Evolutionary conservation across 2,329 filamentous ascomycete species (phyloP), one percentile per base, ranked within the genome.

Genomic region (Cytospora chrysosperma): DNA sequence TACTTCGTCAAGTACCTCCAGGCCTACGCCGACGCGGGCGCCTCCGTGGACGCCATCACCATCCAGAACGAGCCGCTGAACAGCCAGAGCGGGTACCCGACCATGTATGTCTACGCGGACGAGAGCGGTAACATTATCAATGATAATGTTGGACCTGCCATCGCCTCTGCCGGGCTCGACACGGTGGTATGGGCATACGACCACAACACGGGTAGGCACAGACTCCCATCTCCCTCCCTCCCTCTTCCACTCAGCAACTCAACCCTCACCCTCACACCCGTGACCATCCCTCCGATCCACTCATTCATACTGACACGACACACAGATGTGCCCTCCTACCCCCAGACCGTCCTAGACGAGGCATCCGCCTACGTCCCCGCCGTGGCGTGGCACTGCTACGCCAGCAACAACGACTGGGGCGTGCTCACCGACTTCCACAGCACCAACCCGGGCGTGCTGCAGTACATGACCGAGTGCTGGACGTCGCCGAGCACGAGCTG

Each of bases 381-480:
- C 2, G 71, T 75, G 1, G 77, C 76, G 0, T 79, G 77, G 77
- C 77, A 79, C 68, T 79, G 77, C 71, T 79, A 79, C 64, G 74
- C 76, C 19, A 62, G 66, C 21, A 68, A 72, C 65, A 68, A 72
- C 34, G 67, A 76, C 68, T 79, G 77, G 77, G 65, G 64, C 27
- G 73, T 75, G 7, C 68, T 79, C 21, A 75, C 72, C 6, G 67
- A 68, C 65, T 81, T 81, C 69, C 75, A 80, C 67, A 71, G 75
- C 62, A 66, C 68, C 27, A 77, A 77, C 69, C 77, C 78, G 0
- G 62, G 67, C 55, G 74, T 72, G 8, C 71, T 73, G 26, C 79
- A 82, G 67, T 80, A 79, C 72, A 81, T 81, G 79, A 81, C 79
- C 15, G 79, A 82, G 68, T 82, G 80, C 71, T 80, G 77, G 71